A percentile compares a stretch with the other conserved stretches of the same genome.
phyloP scores from a whole-genome alignment of 2,329 filamentous ascomycete species.

The Aureobasidium mangrovei region DNA sequence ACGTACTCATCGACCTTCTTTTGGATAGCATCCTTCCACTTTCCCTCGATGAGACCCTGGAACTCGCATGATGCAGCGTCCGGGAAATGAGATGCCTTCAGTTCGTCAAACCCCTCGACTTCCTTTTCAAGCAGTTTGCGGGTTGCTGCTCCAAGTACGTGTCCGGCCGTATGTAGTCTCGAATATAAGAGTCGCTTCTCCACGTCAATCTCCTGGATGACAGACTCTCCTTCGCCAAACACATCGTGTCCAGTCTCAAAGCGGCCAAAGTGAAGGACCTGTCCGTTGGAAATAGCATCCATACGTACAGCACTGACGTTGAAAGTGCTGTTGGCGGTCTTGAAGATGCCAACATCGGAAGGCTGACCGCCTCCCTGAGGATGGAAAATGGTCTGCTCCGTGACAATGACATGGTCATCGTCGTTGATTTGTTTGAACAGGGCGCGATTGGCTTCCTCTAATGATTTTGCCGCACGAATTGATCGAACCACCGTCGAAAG shows the following conservation, averaged over 20 bases:
- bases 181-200: conserved; percentile 56
- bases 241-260: conserved; percentile 11
- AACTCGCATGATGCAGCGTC: conserved; percentile 61
- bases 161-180: conserved; percentile 63
- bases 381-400: conserved; percentile 18
- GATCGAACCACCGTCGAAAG: neutral
- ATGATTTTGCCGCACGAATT: neutral
- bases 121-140: conserved; percentile 22
- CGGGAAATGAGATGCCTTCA: conserved; percentile 65
- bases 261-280: conserved; percentile 18
- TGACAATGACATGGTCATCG: conserved; percentile 14
- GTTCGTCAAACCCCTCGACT: conserved; percentile 50
- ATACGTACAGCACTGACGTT: conserved; percentile 17
- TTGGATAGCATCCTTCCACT: conserved; percentile 56
- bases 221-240: conserved; percentile 17
- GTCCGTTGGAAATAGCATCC: conserved; percentile 4
- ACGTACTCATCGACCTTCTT: conserved; percentile 51
- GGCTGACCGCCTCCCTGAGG: conserved; percentile 20
- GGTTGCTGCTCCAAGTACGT: conserved; percentile 57
- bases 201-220: conserved; percentile 51
- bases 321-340: conserved; percentile 9
- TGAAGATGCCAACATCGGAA: conserved; percentile 17
- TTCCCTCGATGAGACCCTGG: conserved; percentile 55
- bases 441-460: conserved; percentile 11
- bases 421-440: conserved; percentile 14